phyloP scores from a whole-genome alignment of 1,139 yeast species.

The Hemisphaericaspora lyxosophila region DNA sequence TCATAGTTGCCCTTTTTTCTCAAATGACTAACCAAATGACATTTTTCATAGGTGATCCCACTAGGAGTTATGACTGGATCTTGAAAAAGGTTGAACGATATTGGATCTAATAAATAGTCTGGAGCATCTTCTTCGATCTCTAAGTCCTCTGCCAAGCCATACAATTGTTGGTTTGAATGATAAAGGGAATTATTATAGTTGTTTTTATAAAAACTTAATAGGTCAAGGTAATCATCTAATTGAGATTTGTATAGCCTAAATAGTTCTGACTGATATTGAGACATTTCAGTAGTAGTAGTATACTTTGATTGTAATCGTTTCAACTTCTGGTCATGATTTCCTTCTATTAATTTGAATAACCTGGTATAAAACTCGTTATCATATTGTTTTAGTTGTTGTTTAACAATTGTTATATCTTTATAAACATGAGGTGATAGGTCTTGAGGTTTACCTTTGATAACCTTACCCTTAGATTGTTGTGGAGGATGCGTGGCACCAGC shows the following conservation, averaged over 20 bases:
- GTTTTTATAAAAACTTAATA: constrained; percentile 23
- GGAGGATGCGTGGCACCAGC: constrained; percentile 10
- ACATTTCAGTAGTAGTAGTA: constrained; percentile 5
- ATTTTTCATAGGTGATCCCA: constrained; percentile 48
- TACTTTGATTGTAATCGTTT: constrained; percentile 13
- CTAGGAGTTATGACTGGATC: constrained; percentile 53
- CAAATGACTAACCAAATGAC: constrained; percentile 16
- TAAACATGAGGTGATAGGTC: constrained; percentile 21
- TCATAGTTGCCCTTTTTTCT: constrained; percentile 17
- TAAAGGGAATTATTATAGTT: constrained; percentile 18
- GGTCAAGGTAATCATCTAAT: constrained; percentile 19
- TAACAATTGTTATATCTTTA: constrained; percentile 20
- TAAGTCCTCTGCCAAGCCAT: neutral
- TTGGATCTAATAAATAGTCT: constrained; percentile 46
- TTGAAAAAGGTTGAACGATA: constrained; percentile 42
- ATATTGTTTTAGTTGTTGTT: constrained; percentile 20
- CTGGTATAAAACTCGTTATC: constrained; percentile 20
- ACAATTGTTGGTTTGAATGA: neutral
- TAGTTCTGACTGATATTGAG: constrained; percentile 17
- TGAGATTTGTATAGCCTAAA: constrained; percentile 18
- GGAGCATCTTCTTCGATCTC: constrained; percentile 32
- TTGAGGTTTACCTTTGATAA: constrained; percentile 19
- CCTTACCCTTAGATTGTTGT: constrained; percentile 9
- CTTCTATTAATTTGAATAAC: constrained; percentile 20
- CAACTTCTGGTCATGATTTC: constrained; percentile 18